Evolutionary conservation across 75 land plant species (phyloP).

Genomic region (Picea glauca): DNA sequence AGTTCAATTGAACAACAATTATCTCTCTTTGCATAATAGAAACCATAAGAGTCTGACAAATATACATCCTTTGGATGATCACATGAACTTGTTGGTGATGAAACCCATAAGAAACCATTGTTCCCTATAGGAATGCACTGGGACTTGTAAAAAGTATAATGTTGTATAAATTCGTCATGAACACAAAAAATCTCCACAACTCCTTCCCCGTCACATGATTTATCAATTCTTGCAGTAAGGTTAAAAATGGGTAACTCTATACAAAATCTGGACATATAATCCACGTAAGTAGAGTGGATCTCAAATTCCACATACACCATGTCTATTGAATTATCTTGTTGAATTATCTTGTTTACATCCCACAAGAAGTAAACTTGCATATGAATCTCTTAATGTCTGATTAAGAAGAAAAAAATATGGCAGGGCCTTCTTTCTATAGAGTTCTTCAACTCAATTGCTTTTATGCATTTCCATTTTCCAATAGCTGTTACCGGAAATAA

Average conservation of each 20-base stretch:
- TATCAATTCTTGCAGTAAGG: constrained; percentile 11
- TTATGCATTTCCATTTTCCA: constrained; percentile 32
- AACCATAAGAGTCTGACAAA: not conserved
- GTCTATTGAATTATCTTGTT: constrained; percentile 13
- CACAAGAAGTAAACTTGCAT: constrained; percentile 8
- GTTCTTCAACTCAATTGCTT: constrained; percentile 37
- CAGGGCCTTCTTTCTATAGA: constrained; percentile 7
- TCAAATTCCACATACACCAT: constrained; percentile 16
- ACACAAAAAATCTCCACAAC: constrained; percentile 14
- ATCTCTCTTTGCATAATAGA: not conserved
- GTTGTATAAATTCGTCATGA: constrained; percentile 15
- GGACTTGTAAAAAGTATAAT: constrained; percentile 6
- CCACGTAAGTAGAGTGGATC: constrained; percentile 10
- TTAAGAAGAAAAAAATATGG: constrained; percentile 8
- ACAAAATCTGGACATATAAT: constrained; percentile 17
- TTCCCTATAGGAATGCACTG: constrained; percentile 11
- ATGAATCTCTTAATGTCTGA: constrained; percentile 1
- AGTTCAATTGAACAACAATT: not conserved
- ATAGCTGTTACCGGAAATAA: constrained; percentile 6
- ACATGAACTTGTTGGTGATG: not conserved
- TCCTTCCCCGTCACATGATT: constrained; percentile 14
- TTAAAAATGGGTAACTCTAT: constrained; percentile 15
- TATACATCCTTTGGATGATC: not conserved
- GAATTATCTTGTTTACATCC: constrained; percentile 10
- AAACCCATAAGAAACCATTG: not conserved